Evolutionary conservation across 495 filamentous ascomycete species (phyloP).

Genomic region (Neurospora sp.): DNA sequence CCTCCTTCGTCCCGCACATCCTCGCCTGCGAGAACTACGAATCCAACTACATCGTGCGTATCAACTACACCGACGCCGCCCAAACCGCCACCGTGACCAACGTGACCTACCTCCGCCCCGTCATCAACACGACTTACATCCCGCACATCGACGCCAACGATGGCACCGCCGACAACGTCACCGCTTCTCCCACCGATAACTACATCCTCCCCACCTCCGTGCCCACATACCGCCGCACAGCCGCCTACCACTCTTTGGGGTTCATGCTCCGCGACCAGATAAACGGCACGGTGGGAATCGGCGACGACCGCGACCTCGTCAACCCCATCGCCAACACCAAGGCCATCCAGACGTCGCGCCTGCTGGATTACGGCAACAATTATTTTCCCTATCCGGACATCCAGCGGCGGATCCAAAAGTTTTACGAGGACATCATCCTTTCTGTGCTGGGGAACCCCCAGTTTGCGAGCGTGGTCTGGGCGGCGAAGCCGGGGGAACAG

Average conservation of each 20-base stretch:
- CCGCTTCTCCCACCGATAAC: slow-evolving; percentile 21
- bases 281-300: slow-evolving; percentile 21
- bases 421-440: slow-evolving; percentile 28
- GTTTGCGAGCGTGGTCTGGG: slow-evolving; percentile 28
- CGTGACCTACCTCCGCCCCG: slow-evolving; percentile 15
- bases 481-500: slow-evolving; percentile 17
- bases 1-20: slow-evolving; percentile 24
- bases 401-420: slow-evolving; percentile 10
- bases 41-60: slow-evolving; percentile 21
- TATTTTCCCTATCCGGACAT: slow-evolving; percentile 19
- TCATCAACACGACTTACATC: slow-evolving; percentile 27
- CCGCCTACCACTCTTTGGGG: slow-evolving; percentile 27
- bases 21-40: slow-evolving; percentile 32
- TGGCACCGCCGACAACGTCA: slow-evolving; percentile 28
- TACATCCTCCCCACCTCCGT: slow-evolving; percentile 24
- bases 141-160: slow-evolving; percentile 22
- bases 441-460: slow-evolving; percentile 24
- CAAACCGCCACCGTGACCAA: slow-evolving; percentile 20
- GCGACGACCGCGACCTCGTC: slow-evolving; percentile 13
- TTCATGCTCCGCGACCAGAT: slow-evolving; percentile 21
- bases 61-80: slow-evolving; percentile 21
- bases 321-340: slow-evolving; percentile 26
- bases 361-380: slow-evolving; percentile 19
- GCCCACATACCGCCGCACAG: slow-evolving; percentile 18
- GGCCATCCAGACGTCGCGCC: slow-evolving; percentile 22